Evolutionary conservation across 75 land plant species (phyloP).

Genomic region (Sequoia sempervirens): DNA sequence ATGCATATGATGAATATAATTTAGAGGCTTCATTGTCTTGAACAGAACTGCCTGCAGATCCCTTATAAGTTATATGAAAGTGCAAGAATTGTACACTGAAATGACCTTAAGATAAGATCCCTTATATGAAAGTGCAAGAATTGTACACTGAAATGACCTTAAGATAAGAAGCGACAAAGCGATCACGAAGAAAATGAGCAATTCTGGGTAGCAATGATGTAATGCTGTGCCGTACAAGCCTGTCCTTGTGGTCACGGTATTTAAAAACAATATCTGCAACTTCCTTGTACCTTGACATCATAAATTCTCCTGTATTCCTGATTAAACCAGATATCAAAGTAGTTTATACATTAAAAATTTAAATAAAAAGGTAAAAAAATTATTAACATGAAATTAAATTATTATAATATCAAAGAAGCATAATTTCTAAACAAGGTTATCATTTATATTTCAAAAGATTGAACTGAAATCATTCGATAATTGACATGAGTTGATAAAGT

Average conservation of each 20-base stretch:
- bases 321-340: background rate
- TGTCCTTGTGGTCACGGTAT: conserved; percentile 86
- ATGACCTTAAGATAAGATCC: no score
- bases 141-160: conserved; percentile 44
- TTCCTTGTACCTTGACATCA: conserved; percentile 99
- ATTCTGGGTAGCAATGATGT: conserved; percentile 96
- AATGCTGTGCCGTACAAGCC: conserved; percentile 93
- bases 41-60: background rate
- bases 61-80: no score
- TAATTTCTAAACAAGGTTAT: background rate
- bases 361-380: background rate
- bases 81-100: no score
- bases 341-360: background rate
- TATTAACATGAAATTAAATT: background rate
- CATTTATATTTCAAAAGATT: background rate
- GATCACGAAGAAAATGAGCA: conserved; percentile 96
- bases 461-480: background rate
- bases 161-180: conserved; percentile 93
- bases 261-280: conserved; percentile 92
- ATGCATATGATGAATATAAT: background rate
- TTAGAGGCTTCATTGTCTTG: background rate
- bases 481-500: background rate
- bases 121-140: background rate
- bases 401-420: conserved; percentile 1
- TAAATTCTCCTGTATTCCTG: conserved; percentile 98